Percentiles rank a stretch among this genome's conserved stretches.
phyloP scores from a whole-genome alignment of 805 yeast genomes.

The Isabelozyma gotoi region DNA sequence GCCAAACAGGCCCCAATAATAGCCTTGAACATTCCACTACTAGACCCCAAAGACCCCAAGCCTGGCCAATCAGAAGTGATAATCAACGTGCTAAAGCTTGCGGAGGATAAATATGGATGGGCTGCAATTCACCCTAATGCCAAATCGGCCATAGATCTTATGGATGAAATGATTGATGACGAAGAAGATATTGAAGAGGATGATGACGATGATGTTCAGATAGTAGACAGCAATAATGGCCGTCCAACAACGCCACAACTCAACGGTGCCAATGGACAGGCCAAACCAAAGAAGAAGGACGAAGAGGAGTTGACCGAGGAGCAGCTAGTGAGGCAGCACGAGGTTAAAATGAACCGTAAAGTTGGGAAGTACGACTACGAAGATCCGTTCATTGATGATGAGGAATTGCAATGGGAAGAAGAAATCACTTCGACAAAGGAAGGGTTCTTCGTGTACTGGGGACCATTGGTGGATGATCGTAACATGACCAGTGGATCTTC shows the following conservation, averaged over 20 bases:
- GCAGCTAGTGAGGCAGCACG: constrained; percentile 45
- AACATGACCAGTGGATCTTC: constrained; percentile 9
- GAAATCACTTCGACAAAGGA: constrained; percentile 90
- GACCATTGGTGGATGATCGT: constrained; percentile 71
- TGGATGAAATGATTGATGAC: constrained; percentile 37
- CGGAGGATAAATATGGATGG: constrained; percentile 86
- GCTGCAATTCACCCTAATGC: constrained; percentile 67
- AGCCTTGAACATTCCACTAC: constrained; percentile 54
- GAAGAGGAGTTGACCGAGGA: constrained; percentile 36
- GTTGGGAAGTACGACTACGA: constrained; percentile 89
- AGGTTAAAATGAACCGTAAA: constrained; percentile 57
- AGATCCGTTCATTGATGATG: constrained; percentile 96
- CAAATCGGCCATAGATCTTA: constrained; percentile 52
- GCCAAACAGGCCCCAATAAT: constrained; percentile 45
- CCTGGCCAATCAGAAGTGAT: constrained; percentile 65
- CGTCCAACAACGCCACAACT: constrained; percentile 9
- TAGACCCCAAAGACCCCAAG: constrained; percentile 44
- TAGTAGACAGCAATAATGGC: too few species aligned
- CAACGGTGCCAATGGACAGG: neutral
- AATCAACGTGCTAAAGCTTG: constrained; percentile 67
- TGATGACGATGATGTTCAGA: constrained; percentile 34
- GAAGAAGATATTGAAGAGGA: constrained; percentile 28
- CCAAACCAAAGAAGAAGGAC: constrained; percentile 13
- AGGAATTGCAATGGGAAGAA: constrained; percentile 90
- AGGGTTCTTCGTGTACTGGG: constrained; percentile 94